Percentiles rank a stretch among this genome's conserved stretches.
phyloP scores from a whole-genome alignment of 805 yeast genomes.

The Lipomyces sp. region DNA sequence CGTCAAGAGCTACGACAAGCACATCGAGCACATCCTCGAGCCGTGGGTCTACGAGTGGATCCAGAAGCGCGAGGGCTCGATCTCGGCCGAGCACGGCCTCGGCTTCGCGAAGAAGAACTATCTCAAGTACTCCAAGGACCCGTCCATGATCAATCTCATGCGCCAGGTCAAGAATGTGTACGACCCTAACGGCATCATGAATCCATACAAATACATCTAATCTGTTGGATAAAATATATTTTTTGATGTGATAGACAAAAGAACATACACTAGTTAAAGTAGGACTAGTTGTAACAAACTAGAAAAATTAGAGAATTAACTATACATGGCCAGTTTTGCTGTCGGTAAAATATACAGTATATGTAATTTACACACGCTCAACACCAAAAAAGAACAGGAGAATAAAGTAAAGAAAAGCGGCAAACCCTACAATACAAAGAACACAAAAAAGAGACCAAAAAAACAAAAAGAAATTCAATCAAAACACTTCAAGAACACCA shows the following conservation, averaged over 20 bases:
- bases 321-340: not conserved
- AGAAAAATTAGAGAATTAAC: not conserved
- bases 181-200: constrained; percentile 89
- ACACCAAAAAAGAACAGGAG: not conserved
- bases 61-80: constrained; percentile 66
- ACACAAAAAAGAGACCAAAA: not conserved
- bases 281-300: not conserved
- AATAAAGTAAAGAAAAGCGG: not conserved
- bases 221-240: not conserved
- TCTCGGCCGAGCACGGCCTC: constrained; percentile 95
- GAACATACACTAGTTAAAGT: not conserved
- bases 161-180: constrained; percentile 72
- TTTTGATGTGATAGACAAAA: not conserved
- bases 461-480: not conserved
- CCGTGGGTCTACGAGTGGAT: constrained; percentile 96
- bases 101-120: constrained; percentile 96
- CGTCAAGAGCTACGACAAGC: constrained; percentile 75
- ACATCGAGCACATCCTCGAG: constrained; percentile 76
- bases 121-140: constrained; percentile 77
- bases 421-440: not conserved
- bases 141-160: constrained; percentile 67
- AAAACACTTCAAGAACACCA: constrained; percentile 46
- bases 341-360: not conserved
- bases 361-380: too few relatives aligned
- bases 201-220: constrained; percentile 87